Conservation (phyloP, 306 rosid species). For the Neltuma alba region DNA sequence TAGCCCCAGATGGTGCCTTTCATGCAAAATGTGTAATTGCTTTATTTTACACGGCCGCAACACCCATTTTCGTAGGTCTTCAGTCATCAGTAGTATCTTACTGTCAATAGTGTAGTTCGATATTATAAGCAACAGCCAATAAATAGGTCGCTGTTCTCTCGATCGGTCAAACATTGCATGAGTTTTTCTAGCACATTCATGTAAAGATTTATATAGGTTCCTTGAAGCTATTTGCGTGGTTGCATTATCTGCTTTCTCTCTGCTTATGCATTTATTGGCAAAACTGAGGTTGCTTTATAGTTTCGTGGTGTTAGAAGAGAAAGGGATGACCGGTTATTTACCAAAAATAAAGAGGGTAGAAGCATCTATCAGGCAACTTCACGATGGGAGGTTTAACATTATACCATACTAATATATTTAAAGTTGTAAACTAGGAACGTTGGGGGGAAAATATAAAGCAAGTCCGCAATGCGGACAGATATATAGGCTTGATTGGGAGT, state of each 20-base stretch:
- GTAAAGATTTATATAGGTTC: not conserved
- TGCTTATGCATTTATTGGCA: not conserved
- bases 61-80: not conserved
- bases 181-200: not conserved
- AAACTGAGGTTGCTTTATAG: no score
- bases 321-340: no score
- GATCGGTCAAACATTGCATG: not conserved
- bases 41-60: not conserved
- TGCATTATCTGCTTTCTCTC: not conserved
- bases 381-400: no score
- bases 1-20: not conserved
- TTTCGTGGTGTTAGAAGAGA: not conserved
- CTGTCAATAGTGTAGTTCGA: not conserved
- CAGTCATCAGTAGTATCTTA: not conserved
- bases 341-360: no score
- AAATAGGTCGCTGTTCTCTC: not conserved
- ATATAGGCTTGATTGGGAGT: not conserved
- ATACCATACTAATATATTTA: no score
- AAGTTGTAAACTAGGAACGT: no score
- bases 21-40: conserved; percentile 29
- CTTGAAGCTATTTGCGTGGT: not conserved
- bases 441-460: not conserved
- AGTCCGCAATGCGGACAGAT: no score
- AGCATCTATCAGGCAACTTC: no score
- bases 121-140: not conserved